Evolutionary conservation across 139 green algal genomes (phyloP).

Genomic region (Zygnema cylindricum): DNA sequence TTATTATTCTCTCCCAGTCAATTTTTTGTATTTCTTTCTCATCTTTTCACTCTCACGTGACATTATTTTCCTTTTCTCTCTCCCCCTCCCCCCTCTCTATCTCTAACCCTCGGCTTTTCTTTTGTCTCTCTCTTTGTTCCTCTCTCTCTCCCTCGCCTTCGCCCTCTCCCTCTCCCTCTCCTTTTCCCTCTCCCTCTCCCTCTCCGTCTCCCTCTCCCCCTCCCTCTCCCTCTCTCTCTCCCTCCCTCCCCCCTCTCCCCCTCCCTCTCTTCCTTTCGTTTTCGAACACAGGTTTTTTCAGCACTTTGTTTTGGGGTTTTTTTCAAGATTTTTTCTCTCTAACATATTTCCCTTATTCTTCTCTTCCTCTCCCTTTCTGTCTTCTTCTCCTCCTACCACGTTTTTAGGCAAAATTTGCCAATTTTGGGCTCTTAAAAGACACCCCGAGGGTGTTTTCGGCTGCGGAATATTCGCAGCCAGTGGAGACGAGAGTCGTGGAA

Average conservation of each 20-base stretch:
- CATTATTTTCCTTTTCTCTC: background rate
- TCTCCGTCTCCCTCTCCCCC: background rate
- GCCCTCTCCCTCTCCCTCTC: background rate
- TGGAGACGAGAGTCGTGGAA: no score
- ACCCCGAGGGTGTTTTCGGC: no score
- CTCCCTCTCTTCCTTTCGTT: background rate
- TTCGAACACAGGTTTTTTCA: no score
- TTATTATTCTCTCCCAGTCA: no score
- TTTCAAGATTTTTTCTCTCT: background rate
- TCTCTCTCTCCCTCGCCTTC: constrained; percentile 5
- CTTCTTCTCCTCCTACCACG: background rate
- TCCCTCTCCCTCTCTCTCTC: constrained; percentile 26
- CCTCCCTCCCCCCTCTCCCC: background rate
- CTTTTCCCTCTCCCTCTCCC: background rate
- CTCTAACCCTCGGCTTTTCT: background rate
- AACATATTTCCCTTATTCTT: background rate
- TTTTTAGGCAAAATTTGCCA: no score
- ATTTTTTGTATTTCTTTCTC: no score
- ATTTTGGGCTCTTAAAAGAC: no score
- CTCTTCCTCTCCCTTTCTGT: constrained; percentile 10
- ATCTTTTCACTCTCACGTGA: constrained; percentile 86
- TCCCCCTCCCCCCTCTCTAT: background rate
- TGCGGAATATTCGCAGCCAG: no score
- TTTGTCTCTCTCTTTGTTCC: background rate
- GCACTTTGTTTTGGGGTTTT: no score